Conservation (phyloP, 1,139 yeast species). For the Arxiozyma telluris region DNA sequence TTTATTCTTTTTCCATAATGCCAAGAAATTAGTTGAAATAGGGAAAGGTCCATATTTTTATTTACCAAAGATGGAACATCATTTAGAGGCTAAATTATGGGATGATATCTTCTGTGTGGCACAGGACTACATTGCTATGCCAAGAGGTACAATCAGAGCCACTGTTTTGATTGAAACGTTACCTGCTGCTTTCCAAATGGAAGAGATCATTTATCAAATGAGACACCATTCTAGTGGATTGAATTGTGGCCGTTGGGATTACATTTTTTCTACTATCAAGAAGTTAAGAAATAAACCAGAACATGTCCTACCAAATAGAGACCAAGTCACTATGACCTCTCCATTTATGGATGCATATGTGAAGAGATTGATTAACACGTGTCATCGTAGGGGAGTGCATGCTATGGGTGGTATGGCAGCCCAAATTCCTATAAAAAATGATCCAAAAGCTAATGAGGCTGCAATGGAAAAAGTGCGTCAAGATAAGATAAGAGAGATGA, state of each 20-base stretch:
- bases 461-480: conserved; percentile 59
- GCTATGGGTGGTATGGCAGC: conserved; percentile 87
- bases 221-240: conserved; percentile 61
- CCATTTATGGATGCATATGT: conserved; percentile 72
- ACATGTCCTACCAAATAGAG: conserved; percentile 60
- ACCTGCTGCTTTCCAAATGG: conserved; percentile 69
- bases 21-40: conserved; percentile 44
- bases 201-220: conserved; percentile 58
- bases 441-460: conserved; percentile 46
- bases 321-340: conserved; percentile 65
- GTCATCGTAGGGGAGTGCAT: conserved; percentile 65
- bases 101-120: conserved; percentile 63
- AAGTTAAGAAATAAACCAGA: conserved; percentile 51
- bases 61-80: conserved; percentile 74
- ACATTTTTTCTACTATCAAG: conserved; percentile 60
- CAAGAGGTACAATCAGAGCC: conserved; percentile 66
- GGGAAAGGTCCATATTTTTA: conserved; percentile 72
- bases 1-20: conserved; percentile 62
- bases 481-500: conserved; percentile 64
- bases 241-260: conserved; percentile 74
- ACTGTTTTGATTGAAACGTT: conserved; percentile 63
- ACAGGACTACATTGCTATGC: conserved; percentile 54
- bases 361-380: conserved; percentile 52
- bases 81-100: conserved; percentile 68
- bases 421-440: conserved; percentile 64